Conservation (phyloP, 2,329 filamentous ascomycete species). For the Penicillium aurantiogriseum region DNA sequence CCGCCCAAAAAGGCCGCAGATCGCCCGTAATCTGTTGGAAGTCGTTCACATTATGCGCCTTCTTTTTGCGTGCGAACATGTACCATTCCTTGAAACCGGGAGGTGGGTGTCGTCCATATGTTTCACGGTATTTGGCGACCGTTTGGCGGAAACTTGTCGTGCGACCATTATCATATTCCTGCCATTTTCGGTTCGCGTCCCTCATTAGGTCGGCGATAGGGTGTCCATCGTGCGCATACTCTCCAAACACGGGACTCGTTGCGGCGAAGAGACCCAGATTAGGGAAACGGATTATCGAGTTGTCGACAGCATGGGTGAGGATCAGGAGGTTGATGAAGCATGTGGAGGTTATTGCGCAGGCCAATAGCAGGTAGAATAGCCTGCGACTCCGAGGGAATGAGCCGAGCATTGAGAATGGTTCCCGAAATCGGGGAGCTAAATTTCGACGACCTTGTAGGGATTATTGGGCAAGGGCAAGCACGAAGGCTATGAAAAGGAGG, state of each 20-base stretch:
- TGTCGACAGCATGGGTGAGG: slow-evolving; percentile 10
- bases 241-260: slow-evolving; percentile 7
- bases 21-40: slow-evolving; percentile 41
- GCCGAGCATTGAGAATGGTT: slow-evolving; percentile 3
- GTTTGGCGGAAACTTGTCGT: slow-evolving; percentile 41
- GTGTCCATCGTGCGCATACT: slow-evolving; percentile 22
- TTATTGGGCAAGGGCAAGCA: background rate
- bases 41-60: slow-evolving; percentile 41
- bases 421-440: background rate
- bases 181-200: slow-evolving; percentile 36
- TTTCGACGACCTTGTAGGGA: background rate
- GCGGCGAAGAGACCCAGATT: slow-evolving; percentile 3
- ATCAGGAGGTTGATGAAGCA: slow-evolving; percentile 17
- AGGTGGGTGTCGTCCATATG: slow-evolving; percentile 41
- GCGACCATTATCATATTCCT: slow-evolving; percentile 31
- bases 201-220: slow-evolving; percentile 36
- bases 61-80: slow-evolving; percentile 37
- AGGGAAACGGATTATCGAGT: slow-evolving; percentile 7
- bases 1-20: slow-evolving; percentile 39
- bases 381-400: slow-evolving; percentile 14
- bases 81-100: slow-evolving; percentile 44
- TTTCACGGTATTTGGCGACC: slow-evolving; percentile 39
- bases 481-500: background rate
- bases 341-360: slow-evolving; percentile 7
- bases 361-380: slow-evolving; percentile 15